Conservation (phyloP, 2,329 filamentous ascomycete genomes). For the Sarocladiaceae sp. region DNA sequence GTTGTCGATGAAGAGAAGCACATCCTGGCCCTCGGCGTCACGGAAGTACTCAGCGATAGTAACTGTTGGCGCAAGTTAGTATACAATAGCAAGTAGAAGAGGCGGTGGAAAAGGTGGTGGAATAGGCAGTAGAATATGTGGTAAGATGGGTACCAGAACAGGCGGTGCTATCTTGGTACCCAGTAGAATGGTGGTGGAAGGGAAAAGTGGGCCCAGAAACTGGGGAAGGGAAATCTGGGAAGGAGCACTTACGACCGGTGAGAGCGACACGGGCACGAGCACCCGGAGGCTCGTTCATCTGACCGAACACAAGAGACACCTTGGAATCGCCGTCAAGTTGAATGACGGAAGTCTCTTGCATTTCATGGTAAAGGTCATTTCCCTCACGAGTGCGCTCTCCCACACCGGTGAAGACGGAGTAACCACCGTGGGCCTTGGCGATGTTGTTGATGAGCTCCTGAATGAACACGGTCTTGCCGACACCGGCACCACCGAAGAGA, state of each 20-base stretch:
- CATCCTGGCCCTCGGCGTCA: slow-evolving; percentile 74
- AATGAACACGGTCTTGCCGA: slow-evolving; percentile 99
- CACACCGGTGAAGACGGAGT: slow-evolving; percentile 99
- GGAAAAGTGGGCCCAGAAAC: background rate
- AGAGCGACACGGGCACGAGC: slow-evolving; percentile 99
- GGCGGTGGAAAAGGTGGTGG: background rate
- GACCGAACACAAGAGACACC: slow-evolving; percentile 98
- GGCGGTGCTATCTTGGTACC: too few relatives aligned
- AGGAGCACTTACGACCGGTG: slow-evolving; percentile 55
- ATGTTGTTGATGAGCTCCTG: slow-evolving; percentile 99
- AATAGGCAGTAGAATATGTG: background rate
- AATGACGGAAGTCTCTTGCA: slow-evolving; percentile 99
- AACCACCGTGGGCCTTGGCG: slow-evolving; percentile 99
- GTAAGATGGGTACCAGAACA: too few relatives aligned
- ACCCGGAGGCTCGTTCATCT: slow-evolving; percentile 99
- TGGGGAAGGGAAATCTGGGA: background rate
- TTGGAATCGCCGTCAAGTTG: slow-evolving; percentile 99
- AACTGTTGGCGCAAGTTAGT: slow-evolving; percentile 27
- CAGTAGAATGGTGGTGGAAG: too few relatives aligned
- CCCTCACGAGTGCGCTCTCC: slow-evolving; percentile 99
- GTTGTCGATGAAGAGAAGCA: slow-evolving; percentile 99
- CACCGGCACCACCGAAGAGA: slow-evolving; percentile 99
- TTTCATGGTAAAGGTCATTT: slow-evolving; percentile 99
- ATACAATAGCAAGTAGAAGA: too few relatives aligned
- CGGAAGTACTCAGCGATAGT: slow-evolving; percentile 81